Base-by-base conservation (phyloP, 306 rosid species). In the Fagus sylvatica region DNA sequence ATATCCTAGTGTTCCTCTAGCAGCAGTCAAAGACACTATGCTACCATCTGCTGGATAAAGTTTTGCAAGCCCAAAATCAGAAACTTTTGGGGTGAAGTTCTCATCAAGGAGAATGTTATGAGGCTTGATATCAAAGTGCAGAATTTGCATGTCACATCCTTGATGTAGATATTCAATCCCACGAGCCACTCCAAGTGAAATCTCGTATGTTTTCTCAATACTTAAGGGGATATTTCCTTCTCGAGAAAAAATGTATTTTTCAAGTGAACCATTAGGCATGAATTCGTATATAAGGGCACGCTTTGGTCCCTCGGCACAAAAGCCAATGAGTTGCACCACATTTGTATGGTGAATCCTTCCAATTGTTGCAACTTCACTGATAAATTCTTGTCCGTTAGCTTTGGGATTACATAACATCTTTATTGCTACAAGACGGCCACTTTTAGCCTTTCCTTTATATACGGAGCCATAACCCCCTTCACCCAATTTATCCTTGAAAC, bases 241-340 rank as follows among this genome's bases (percentile, higher is more conserved):
- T 15, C 16, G 30, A 0, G 68, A 55, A 28, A 78, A 82, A 12
- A 82, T 59, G 39, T 69, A 74, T 60, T 69, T 82, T 40, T 78
- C 82, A 0, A 82, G 53, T 6, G 86, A 82, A 0, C 82, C 74
- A 77, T 73, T 77, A 16, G 79, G 19, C 82, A 82, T 82, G 40
- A 33, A 82, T 33, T 82, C 85, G 66, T 77, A 79, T 10, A 79
- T 19, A 11, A 79, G 78, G 6, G 78, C 69, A 2, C 57, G 75
- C 0, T 76, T 81, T 22, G 74, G 33, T 1, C 64, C 55, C 6
- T 81, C 81, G n/a, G 53, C 81, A 61, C 74, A 81, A 1, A 71
- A 81, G 6, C 81, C 85, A 41, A 64, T 32, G 1, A 81, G 74
- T 48, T 61, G 68, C 22, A 81, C 85, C 17, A 81, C 74, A 64